Conservation (phyloP, 148 eudicot species). For the Amaranthus palmeri region DNA sequence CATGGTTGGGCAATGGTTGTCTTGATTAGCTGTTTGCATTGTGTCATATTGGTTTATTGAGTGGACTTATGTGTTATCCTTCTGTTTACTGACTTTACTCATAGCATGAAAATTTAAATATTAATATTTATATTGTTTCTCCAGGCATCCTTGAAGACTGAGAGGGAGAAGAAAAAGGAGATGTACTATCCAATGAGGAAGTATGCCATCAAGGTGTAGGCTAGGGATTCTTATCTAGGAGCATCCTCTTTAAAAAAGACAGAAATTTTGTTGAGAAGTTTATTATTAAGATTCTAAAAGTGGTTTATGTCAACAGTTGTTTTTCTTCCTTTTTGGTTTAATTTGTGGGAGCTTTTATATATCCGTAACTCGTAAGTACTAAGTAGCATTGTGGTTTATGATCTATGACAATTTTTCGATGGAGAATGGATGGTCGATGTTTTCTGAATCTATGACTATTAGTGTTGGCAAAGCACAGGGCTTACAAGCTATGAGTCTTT, state of each 20-base stretch:
- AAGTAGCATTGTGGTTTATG: neutral
- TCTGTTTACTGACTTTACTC: too few relatives aligned
- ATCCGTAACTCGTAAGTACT: neutral
- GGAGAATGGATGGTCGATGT: neutral
- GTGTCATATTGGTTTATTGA: neutral
- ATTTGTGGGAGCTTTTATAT: neutral
- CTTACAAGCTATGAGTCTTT: too few relatives aligned
- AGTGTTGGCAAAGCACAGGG: too few relatives aligned
- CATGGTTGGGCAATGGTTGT: too few relatives aligned
- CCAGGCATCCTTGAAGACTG: constrained; percentile 65
- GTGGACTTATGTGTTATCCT: neutral
- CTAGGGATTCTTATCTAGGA: constrained; percentile 8
- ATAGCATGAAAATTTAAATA: neutral
- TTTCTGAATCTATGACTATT: too few relatives aligned
- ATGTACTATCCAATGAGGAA: constrained; percentile 64
- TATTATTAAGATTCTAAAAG: neutral
- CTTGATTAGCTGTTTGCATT: neutral
- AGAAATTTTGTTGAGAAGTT: constrained; percentile 17
- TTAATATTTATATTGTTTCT: neutral
- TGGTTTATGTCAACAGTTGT: neutral
- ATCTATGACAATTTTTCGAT: neutral
- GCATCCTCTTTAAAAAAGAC: neutral
- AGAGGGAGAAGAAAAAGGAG: constrained; percentile 57
- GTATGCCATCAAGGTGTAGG: constrained; percentile 55
- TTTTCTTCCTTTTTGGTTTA: neutral